These are phyloP conservation scores for Wickerhamiella azymoides DNA, from an alignment of 805 yeast species.

Conservation along the genomic window DNA sequence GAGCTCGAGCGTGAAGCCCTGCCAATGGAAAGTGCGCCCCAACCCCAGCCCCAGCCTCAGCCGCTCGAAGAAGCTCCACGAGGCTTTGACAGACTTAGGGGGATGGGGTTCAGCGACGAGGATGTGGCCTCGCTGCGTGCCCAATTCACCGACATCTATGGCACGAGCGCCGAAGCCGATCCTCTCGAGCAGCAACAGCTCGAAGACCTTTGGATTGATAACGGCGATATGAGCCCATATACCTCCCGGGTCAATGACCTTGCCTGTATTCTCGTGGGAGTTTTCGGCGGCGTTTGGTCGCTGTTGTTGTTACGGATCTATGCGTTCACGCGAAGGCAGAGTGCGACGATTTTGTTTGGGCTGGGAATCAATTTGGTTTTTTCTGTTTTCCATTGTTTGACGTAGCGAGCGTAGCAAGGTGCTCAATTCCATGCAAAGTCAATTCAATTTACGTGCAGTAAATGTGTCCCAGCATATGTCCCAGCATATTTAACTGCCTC, in stretches of 20 bases:
- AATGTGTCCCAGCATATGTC: too few species aligned
- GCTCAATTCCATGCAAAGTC: too few species aligned
- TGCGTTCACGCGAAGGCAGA: background rate
- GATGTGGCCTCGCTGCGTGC: slow-evolving; percentile 59
- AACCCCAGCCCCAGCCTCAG: too few species aligned
- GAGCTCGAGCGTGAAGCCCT: slow-evolving; percentile 53
- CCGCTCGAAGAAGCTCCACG: slow-evolving; percentile 58
- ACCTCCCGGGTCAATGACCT: slow-evolving; percentile 1
- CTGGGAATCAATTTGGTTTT: slow-evolving; percentile 1
- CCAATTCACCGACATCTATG: slow-evolving; percentile 63
- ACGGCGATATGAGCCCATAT: slow-evolving; percentile 38
- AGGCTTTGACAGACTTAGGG: slow-evolving; percentile 73
- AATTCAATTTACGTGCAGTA: too few species aligned
- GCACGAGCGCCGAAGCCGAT: slow-evolving; percentile 22
- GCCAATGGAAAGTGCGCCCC: too few species aligned
- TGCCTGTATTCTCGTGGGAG: slow-evolving; percentile 47
- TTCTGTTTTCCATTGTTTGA: background rate
- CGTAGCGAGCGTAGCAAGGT: background rate
- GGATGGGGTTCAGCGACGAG: slow-evolving; percentile 69
- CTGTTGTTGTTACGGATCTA: slow-evolving; percentile 35
- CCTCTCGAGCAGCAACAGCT: slow-evolving; percentile 25
- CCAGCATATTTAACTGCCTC: too few species aligned
- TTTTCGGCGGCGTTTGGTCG: slow-evolving; percentile 59
- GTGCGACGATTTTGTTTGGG: background rate
- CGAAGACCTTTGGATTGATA: slow-evolving; percentile 83